Conservation (phyloP, 805 yeast species). For the Sugiyamaella floridensis region DNA sequence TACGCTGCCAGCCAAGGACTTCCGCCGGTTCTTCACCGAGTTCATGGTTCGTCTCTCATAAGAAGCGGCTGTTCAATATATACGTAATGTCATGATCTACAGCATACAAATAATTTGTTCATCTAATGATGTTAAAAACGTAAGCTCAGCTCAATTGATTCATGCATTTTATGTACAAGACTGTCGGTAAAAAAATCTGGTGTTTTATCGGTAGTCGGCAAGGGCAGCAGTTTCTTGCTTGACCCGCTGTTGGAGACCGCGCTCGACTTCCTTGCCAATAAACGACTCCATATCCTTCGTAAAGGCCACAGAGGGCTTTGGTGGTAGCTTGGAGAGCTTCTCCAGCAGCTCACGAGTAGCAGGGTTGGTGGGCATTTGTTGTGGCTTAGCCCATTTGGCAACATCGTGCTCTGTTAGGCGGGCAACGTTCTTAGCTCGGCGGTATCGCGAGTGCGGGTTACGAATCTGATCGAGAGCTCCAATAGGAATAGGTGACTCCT, state of each 20-base stretch:
- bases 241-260: conserved; percentile 22
- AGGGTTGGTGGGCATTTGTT: conserved; percentile 70
- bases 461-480: conserved; percentile 63
- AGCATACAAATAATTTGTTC: too few species aligned
- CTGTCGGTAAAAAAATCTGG: background rate
- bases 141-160: background rate
- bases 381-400: conserved; percentile 42
- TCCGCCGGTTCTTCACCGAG: conserved; percentile 60
- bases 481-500: conserved; percentile 60
- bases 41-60: conserved; percentile 30
- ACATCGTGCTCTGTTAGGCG: conserved; percentile 57
- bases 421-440: conserved; percentile 41
- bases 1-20: conserved; percentile 50
- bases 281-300: conserved; percentile 50
- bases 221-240: conserved; percentile 18
- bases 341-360: conserved; percentile 36
- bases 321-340: conserved; percentile 25
- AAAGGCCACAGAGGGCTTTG: conserved; percentile 33
- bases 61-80: background rate
- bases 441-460: conserved; percentile 65
- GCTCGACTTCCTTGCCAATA: conserved; percentile 37
- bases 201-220: conserved; percentile 9
- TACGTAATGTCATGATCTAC: background rate
- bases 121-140: too few species aligned
- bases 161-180: background rate